Conservation (phyloP, 192 early-diverging fungal genomes). For the Coemansia sp. region DNA sequence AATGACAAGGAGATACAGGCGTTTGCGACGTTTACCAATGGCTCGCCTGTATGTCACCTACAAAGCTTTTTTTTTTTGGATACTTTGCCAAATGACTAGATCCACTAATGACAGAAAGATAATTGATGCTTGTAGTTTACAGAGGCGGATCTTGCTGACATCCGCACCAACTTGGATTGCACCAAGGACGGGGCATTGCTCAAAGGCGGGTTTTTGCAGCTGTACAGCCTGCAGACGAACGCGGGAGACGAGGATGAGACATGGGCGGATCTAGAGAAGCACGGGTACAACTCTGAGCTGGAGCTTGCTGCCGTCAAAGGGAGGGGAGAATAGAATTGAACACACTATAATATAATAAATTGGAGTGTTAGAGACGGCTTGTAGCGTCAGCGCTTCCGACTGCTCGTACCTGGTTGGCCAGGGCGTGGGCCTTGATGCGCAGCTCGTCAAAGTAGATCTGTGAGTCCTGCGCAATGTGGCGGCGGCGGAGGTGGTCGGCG, state of each 20-base stretch:
- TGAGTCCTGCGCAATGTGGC: slow-evolving; percentile 63
- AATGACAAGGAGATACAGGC: slow-evolving; percentile 54
- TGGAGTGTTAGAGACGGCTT: neutral
- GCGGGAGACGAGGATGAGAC: slow-evolving; percentile 68
- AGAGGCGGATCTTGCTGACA: slow-evolving; percentile 54
- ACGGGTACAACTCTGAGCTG: slow-evolving; percentile 44
- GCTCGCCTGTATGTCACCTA: slow-evolving; percentile 45
- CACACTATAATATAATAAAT: too few relatives aligned
- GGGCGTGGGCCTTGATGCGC: slow-evolving; percentile 57
- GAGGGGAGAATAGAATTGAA: neutral
- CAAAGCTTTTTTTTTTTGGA: neutral
- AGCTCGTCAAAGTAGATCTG: slow-evolving; percentile 64
- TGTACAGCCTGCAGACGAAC: slow-evolving; percentile 72
- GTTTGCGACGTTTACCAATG: slow-evolving; percentile 61
- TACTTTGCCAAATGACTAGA: neutral
- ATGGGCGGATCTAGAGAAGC: slow-evolving; percentile 69
- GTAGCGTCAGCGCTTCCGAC: slow-evolving; percentile 11
- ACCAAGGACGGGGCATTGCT: slow-evolving; percentile 61
- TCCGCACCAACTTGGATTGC: slow-evolving; percentile 64
- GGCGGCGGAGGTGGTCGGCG: slow-evolving; percentile 55
- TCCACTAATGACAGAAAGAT: neutral
- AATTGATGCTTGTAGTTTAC: slow-evolving; percentile 19
- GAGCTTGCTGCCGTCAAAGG: slow-evolving; percentile 1
- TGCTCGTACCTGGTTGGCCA: slow-evolving; percentile 50
- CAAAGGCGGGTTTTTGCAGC: slow-evolving; percentile 71